These are phyloP conservation scores for Sporothrix pallida DNA, from an alignment of 2,329 filamentous ascomycete genomes.

Conservation along the genomic window DNA sequence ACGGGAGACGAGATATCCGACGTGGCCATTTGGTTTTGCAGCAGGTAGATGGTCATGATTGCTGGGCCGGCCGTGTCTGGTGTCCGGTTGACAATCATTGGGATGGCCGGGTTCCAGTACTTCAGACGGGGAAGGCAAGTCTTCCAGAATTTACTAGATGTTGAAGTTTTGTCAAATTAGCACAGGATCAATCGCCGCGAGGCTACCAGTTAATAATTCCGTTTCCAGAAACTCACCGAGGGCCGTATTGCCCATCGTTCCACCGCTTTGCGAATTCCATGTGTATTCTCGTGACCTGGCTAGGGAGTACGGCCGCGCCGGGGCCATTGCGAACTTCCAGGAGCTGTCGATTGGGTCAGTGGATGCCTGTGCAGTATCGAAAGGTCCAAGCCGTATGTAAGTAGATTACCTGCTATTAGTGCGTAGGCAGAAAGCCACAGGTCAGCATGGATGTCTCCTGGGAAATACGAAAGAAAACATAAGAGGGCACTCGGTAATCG, in stretches of 20 bases:
- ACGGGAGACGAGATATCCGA: constrained; percentile 28
- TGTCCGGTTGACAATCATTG: constrained; percentile 80
- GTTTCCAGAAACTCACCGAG: constrained; percentile 59
- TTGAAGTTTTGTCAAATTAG: background rate
- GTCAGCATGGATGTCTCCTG: background rate
- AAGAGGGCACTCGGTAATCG: no score
- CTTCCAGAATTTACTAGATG: constrained; percentile 82
- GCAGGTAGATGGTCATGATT: constrained; percentile 69
- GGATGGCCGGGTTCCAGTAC: constrained; percentile 86
- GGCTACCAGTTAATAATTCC: background rate
- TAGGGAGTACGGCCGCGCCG: constrained; percentile 80
- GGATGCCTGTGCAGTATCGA: background rate
- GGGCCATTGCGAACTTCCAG: constrained; percentile 78
- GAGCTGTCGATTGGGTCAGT: constrained; percentile 57
- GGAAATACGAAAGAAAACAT: no score
- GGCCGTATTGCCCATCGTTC: constrained; percentile 72
- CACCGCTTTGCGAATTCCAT: constrained; percentile 70
- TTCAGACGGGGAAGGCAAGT: constrained; percentile 84
- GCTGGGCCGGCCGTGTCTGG: constrained; percentile 61
- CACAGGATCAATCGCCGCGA: background rate
- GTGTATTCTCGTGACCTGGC: constrained; percentile 75
- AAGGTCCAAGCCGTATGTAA: background rate
- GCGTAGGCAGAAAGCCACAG: background rate
- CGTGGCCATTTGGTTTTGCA: constrained; percentile 41
- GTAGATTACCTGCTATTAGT: constrained; percentile 51